Evolutionary conservation across 2,329 filamentous ascomycete genomes (phyloP).

Genomic region (Penicillium sp.): DNA sequence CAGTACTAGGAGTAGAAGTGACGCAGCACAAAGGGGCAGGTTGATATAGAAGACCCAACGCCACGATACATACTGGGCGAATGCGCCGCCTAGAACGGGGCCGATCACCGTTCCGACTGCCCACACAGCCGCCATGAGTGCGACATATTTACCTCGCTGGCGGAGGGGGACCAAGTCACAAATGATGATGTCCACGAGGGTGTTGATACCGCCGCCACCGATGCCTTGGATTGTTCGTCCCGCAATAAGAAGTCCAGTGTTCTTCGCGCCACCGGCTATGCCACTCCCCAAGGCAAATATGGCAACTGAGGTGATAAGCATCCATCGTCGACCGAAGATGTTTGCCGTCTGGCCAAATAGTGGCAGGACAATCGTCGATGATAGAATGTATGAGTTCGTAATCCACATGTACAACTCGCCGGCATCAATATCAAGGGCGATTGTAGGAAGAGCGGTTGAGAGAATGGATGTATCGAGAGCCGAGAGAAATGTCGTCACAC

Average conservation of each 20-base stretch:
- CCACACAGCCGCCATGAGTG: constrained; percentile 4
- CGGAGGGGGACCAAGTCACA: constrained; percentile 8
- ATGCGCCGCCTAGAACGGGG: constrained; percentile 4
- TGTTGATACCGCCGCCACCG: constrained; percentile 6
- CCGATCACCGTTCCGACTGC: constrained; percentile 4
- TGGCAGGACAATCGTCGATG: constrained; percentile 48
- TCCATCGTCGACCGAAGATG: constrained; percentile 51
- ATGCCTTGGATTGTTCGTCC: constrained; percentile 8
- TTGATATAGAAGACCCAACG: constrained; percentile 13
- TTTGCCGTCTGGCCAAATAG: constrained; percentile 52
- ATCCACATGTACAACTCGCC: constrained; percentile 39
- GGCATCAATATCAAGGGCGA: constrained; percentile 32
- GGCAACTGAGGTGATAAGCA: constrained; percentile 42
- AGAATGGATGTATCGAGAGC: constrained; percentile 41
- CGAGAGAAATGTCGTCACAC: constrained; percentile 30
- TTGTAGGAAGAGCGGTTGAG: constrained; percentile 44
- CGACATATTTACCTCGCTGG: constrained; percentile 9
- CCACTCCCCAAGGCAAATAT: constrained; percentile 55
- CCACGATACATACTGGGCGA: constrained; percentile 3
- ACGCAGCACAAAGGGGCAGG: not conserved
- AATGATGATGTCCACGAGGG: constrained; percentile 2
- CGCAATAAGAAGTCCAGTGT: constrained; percentile 14
- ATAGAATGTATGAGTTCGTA: constrained; percentile 34
- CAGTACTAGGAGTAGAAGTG: not conserved
- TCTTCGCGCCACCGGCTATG: constrained; percentile 50